These are phyloP conservation scores for Fusarium tupiense DNA, from an alignment of 2,329 filamentous ascomycete genomes.

Conservation along the genomic window DNA sequence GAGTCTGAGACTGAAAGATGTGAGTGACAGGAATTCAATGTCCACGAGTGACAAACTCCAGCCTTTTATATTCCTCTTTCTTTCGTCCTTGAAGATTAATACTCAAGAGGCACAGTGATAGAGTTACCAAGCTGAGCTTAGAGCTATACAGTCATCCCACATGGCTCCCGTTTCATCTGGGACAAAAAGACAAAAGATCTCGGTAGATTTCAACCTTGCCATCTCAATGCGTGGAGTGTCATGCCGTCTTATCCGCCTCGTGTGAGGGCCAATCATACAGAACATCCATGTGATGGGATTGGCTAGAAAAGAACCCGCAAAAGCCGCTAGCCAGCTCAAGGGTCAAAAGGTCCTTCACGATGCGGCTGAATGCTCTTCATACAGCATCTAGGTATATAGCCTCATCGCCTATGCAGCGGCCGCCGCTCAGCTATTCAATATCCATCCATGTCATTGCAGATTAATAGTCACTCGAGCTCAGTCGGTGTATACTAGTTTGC, in stretches of 20 bases:
- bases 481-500: background rate
- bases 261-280: background rate
- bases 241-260: background rate
- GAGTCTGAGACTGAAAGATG: background rate
- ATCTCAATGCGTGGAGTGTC: background rate
- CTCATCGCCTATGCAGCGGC: background rate
- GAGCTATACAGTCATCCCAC: too few species aligned
- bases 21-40: background rate
- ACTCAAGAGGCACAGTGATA: background rate
- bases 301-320: background rate
- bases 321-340: background rate
- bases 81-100: background rate
- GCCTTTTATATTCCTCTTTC: background rate
- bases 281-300: background rate
- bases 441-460: background rate
- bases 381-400: background rate
- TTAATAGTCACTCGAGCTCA: background rate
- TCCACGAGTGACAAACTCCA: background rate
- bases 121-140: rapidly evolving
- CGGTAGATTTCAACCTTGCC: background rate
- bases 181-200: background rate
- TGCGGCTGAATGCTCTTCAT: background rate
- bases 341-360: background rate
- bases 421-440: background rate
- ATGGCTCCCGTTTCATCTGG: background rate